Evolutionary conservation across 371 early-diverging fungal genomes (phyloP).

Genomic region (Apophysomyces elegans): DNA sequence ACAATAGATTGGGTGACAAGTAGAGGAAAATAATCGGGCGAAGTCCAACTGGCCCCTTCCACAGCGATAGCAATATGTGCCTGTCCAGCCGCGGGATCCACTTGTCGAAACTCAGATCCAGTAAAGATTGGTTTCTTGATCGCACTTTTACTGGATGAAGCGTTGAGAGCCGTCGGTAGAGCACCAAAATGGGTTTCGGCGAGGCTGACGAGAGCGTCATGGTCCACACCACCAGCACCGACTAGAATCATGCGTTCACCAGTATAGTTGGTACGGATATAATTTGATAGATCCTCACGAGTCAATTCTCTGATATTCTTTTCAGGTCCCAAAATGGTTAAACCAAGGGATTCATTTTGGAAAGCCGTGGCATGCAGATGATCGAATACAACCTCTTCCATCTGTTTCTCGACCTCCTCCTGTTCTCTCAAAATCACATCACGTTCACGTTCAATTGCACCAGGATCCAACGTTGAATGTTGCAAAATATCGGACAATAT

Average conservation of each 20-base stretch:
- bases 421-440: slow-evolving; percentile 95
- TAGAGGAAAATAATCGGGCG: slow-evolving; percentile 94
- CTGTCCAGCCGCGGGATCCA: slow-evolving; percentile 82
- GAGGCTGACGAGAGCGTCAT: slow-evolving; percentile 88
- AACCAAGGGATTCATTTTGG: slow-evolving; percentile 88
- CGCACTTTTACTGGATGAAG: slow-evolving; percentile 51
- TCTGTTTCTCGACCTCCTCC: slow-evolving; percentile 94
- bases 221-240: slow-evolving; percentile 93
- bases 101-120: slow-evolving; percentile 85
- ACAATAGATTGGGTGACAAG: slow-evolving; percentile 93
- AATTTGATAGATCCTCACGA: slow-evolving; percentile 81
- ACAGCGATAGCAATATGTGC: slow-evolving; percentile 97
- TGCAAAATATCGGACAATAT: slow-evolving; percentile 95
- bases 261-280: slow-evolving; percentile 92
- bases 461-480: slow-evolving; percentile 81
- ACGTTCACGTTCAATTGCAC: slow-evolving; percentile 90
- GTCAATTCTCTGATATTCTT: slow-evolving; percentile 90
- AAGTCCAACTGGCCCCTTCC: slow-evolving; percentile 94
- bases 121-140: slow-evolving; percentile 75
- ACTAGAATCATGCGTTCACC: slow-evolving; percentile 96
- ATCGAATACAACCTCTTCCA: slow-evolving; percentile 89
- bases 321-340: slow-evolving; percentile 93
- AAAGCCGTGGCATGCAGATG: slow-evolving; percentile 93
- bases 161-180: slow-evolving; percentile 58
- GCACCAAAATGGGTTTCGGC: slow-evolving; percentile 90